phyloP scores from a whole-genome alignment of 2,329 filamentous ascomycete genomes.

The Aspergillus sp. region DNA sequence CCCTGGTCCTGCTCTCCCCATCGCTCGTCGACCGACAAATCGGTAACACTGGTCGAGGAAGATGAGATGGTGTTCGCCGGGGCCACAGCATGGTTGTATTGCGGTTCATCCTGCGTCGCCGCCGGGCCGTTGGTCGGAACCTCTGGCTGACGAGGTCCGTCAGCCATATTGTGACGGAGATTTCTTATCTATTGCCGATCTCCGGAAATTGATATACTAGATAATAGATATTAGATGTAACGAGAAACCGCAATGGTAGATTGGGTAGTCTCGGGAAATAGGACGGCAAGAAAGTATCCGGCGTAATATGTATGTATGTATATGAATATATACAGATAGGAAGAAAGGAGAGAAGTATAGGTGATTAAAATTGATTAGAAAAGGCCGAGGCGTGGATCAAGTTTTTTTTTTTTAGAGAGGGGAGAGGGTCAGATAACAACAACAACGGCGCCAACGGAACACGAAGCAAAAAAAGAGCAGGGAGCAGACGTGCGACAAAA shows the following conservation, averaged over 20 bases:
- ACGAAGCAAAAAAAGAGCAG: background rate
- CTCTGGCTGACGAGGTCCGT: conserved; percentile 10
- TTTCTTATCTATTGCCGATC: background rate
- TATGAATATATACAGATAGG: conserved; percentile 7
- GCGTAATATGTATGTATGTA: conserved; percentile 3
- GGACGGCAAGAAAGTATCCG: background rate
- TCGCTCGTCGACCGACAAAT: conserved; percentile 45
- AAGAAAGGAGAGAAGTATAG: conserved; percentile 1
- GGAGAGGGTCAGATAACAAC: conserved; percentile 7
- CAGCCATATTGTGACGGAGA: conserved; percentile 7
- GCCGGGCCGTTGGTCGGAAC: conserved; percentile 8
- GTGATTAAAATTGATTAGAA: background rate
- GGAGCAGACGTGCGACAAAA: background rate
- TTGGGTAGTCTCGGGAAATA: background rate
- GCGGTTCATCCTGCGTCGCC: conserved; percentile 2
- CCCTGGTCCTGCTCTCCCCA: conserved; percentile 65
- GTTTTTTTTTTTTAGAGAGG: conserved; percentile 1
- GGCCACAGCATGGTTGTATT: conserved; percentile 5
- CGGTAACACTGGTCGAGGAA: conserved; percentile 16
- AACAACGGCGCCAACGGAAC: background rate
- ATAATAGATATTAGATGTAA: background rate
- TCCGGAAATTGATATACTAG: background rate
- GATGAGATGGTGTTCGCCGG: conserved; percentile 15
- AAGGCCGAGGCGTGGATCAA: background rate
- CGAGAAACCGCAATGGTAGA: background rate